A percentile compares a stretch with the other conserved stretches of the same genome.
These are phyloP conservation scores for Penicillium sp. DNA, from an alignment of 2,329 filamentous ascomycete genomes.

Conservation along the genomic window DNA sequence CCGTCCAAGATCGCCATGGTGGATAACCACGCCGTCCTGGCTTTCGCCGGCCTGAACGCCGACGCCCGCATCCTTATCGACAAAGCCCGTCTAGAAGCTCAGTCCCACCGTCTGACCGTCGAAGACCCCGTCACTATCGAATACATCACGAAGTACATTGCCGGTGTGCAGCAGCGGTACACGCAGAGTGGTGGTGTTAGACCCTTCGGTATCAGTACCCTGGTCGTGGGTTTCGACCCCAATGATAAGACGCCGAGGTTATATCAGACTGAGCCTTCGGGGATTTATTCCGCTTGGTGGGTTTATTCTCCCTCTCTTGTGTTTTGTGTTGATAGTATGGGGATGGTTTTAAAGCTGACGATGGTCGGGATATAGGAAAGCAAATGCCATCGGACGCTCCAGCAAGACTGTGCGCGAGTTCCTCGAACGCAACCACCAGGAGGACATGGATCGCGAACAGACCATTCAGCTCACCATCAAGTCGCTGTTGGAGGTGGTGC, in stretches of 20 bases:
- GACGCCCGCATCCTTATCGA: slow-evolving; percentile 96
- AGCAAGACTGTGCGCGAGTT: slow-evolving; percentile 99
- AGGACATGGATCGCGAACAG: slow-evolving; percentile 89
- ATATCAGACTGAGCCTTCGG: slow-evolving; percentile 96
- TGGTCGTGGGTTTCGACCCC: slow-evolving; percentile 95
- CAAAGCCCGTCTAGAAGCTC: slow-evolving; percentile 92
- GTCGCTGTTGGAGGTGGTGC: slow-evolving; percentile 92
- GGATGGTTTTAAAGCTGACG: no score
- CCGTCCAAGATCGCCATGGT: slow-evolving; percentile 96
- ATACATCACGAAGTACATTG: slow-evolving; percentile 98
- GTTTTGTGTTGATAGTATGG: no score
- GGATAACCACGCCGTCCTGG: slow-evolving; percentile 90
- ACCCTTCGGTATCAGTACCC: slow-evolving; percentile 95
- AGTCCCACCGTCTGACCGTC: slow-evolving; percentile 92
- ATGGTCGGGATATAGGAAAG: slow-evolving; percentile 93
- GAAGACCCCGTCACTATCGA: slow-evolving; percentile 96
- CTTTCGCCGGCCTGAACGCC: slow-evolving; percentile 93
- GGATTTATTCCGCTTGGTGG: slow-evolving; percentile 97
- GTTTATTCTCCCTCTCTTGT: slow-evolving; percentile 27
- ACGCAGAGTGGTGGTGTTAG: slow-evolving; percentile 96
- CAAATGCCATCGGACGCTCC: slow-evolving; percentile 93
- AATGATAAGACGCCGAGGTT: slow-evolving; percentile 78
- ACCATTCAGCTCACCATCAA: slow-evolving; percentile 97
- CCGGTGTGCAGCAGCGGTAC: slow-evolving; percentile 95
- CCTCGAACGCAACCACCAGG: slow-evolving; percentile 96